phyloP scores from a whole-genome alignment of 192 early-diverging fungal genomes.

The Gigaspora rosea region DNA sequence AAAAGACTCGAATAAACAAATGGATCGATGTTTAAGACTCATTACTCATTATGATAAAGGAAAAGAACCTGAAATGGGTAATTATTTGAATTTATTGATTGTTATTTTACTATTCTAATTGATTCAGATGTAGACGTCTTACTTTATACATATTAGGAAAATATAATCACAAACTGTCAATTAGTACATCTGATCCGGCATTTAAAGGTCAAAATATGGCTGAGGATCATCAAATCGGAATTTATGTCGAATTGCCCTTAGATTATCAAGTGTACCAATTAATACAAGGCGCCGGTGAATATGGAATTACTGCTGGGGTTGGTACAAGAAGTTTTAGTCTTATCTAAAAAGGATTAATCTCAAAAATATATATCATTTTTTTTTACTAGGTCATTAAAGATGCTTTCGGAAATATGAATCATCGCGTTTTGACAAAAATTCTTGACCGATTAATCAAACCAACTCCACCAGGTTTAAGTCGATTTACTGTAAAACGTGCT shows the following conservation, averaged over 20 bases:
- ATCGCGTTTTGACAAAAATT: slow-evolving; percentile 52
- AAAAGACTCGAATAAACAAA: slow-evolving; percentile 14
- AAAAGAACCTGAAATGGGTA: slow-evolving; percentile 21
- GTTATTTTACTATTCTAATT: slow-evolving; percentile 4
- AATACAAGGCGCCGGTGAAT: slow-evolving; percentile 49
- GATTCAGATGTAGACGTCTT: background rate
- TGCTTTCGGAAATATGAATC: slow-evolving; percentile 52
- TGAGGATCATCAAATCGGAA: background rate
- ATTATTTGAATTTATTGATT: slow-evolving; percentile 12
- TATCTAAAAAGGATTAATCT: background rate
- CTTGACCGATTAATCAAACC: slow-evolving; percentile 48
- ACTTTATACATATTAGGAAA: background rate
- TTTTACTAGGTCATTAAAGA: slow-evolving; percentile 26
- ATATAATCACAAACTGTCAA: background rate
- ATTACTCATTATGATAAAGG: slow-evolving; percentile 42
- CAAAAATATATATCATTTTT: background rate
- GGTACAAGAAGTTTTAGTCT: background rate
- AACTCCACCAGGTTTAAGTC: slow-evolving; percentile 27
- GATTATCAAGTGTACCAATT: slow-evolving; percentile 66
- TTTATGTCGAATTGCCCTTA: slow-evolving; percentile 50
- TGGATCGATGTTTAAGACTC: slow-evolving; percentile 56
- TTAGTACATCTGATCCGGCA: background rate
- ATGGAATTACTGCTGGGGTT: slow-evolving; percentile 57
- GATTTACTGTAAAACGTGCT: slow-evolving; percentile 41
- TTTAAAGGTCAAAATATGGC: background rate